phyloP scores from a whole-genome alignment of 345 rosid species.

The Euphorbia lathyris region DNA sequence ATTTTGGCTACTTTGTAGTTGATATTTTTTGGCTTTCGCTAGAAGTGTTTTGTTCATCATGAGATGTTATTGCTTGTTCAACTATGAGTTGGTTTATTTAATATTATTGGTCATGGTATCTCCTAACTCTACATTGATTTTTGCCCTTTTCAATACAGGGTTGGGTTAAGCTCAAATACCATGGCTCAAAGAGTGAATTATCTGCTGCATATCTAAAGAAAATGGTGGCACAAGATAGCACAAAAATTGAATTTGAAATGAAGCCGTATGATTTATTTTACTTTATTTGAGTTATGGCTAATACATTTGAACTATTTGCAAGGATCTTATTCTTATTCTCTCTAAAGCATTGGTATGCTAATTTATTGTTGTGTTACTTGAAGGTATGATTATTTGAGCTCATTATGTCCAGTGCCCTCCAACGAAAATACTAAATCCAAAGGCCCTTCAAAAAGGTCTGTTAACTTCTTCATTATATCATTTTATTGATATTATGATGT shows the following conservation, averaged over 20 bases:
- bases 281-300: constrained; percentile 10
- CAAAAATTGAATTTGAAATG: constrained; percentile 65
- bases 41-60: neutral
- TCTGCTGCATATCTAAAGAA: constrained; percentile 51
- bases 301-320: neutral
- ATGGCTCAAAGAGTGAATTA: constrained; percentile 61
- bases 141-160: constrained; percentile 36
- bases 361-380: constrained; percentile 21
- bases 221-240: constrained; percentile 53
- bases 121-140: constrained; percentile 11
- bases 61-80: neutral
- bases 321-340: constrained; percentile 2
- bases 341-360: constrained; percentile 9
- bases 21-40: neutral
- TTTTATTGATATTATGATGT: constrained; percentile 5
- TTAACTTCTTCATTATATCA: neutral
- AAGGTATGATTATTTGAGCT: constrained; percentile 63
- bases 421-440: constrained; percentile 34
- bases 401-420: constrained; percentile 60
- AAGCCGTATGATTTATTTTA: constrained; percentile 46
- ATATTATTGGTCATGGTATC: neutral
- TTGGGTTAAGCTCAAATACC: constrained; percentile 77
- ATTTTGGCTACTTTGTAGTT: neutral
- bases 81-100: neutral
- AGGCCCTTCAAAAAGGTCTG: constrained; percentile 54